These are phyloP conservation scores for Xylaria acuta DNA, from an alignment of 495 filamentous ascomycete genomes.

Conservation along the genomic window DNA sequence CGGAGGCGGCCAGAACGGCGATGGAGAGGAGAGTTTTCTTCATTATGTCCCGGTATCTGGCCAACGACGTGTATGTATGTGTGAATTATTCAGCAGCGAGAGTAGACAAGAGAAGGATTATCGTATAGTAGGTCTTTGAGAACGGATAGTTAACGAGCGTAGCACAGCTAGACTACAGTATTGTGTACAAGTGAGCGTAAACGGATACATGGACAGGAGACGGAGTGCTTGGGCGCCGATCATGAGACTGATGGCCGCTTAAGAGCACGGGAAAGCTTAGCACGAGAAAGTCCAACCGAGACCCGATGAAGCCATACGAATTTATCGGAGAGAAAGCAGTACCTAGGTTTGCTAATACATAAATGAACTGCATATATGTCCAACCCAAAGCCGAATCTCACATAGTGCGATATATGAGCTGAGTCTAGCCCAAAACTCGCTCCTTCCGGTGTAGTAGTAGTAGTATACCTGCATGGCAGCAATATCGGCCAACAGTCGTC, in stretches of 20 bases:
- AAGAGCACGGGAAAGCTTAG: constrained; percentile 15
- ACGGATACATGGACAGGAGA: not conserved
- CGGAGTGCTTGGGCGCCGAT: not conserved
- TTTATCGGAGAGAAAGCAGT: not conserved
- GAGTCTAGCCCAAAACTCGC: not conserved
- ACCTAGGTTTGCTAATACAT: constrained; percentile 8
- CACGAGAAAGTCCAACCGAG: constrained; percentile 17
- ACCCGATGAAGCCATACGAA: constrained; percentile 6
- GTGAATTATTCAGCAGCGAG: constrained; percentile 5
- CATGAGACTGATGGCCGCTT: constrained; percentile 12
- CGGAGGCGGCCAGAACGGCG: constrained; percentile 38
- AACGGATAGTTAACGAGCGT: not conserved
- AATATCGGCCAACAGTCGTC: not conserved
- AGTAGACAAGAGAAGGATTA: not conserved
- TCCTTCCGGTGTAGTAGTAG: not conserved
- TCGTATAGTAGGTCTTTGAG: not conserved
- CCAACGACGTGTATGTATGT: not conserved
- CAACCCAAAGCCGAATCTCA: not conserved
- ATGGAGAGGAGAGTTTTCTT: constrained; percentile 31
- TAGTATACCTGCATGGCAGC: not conserved
- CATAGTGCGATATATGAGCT: not conserved
- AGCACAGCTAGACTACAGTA: not conserved
- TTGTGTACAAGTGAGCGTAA: constrained; percentile 2
- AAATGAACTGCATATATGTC: not conserved
- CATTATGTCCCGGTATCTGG: constrained; percentile 12